Evolutionary conservation across 2,329 filamentous ascomycete genomes (phyloP), one percentile per base, ranked within the genome.

Genomic region (Pseudogymnoascus sp.): DNA sequence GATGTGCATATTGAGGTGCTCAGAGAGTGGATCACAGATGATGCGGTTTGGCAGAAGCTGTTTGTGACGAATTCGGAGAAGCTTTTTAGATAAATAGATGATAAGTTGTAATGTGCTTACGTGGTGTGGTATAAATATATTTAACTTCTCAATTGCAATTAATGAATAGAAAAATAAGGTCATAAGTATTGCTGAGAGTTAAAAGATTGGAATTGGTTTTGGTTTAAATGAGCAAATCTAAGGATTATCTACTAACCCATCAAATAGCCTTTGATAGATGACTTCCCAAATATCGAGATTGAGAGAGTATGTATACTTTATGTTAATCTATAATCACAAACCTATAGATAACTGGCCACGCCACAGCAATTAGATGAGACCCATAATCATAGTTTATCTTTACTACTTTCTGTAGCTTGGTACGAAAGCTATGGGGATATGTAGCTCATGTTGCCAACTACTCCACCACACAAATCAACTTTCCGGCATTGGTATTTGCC

Each of bases 401-500:
- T 19, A 13, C 38, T 42, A 11, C 17, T 21, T 42, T 42, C 4
- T 42, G 40, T n/a, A 42, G 9, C 17, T 42, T 9, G 15, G 35
- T 17, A 38, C 2, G 17, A 38, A 38, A 38, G 5, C 3, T 8
- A 38, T 1, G 35, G 15, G 3, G 35, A 9, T 42, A 21, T 21
- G 69, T 71, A 19, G 65, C 67, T 8, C 42, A 50, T 61, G 69
- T 13, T 57, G 7, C 50, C 23, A n/a, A 11, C 38, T 64, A 68
- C 35, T 65, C 62, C 3, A 87, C 78, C 1, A 80, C 85, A 72
- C 86, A 88, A 31, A 88, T 82, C 66, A 88, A 87, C 75, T 88
- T 88, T 63, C 90, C 90, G 76, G 84, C 88, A 5, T 87, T 91
- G 71, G 81, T 80, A 70, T 90, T 88, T 67, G 80, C 82, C 76